phyloP scores from a whole-genome alignment of 108 stramenopile species.

The Pseudonitzschia multiseries region DNA sequence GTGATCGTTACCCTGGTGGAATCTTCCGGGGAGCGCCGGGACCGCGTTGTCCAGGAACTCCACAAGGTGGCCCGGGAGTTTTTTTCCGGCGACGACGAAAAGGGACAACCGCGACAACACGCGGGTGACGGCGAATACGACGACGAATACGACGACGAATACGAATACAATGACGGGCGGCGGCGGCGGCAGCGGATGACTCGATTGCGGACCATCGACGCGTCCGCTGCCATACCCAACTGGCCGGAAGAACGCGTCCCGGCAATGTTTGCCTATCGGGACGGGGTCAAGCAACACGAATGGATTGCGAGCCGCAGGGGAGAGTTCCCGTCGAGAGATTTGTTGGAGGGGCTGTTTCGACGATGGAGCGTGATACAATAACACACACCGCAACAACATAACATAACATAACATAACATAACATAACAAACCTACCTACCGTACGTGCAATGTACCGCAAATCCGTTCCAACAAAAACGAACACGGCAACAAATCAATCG shows the following conservation, averaged over 20 bases:
- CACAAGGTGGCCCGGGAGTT: conserved; percentile 23
- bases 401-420: no score
- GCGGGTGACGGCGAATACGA: conserved; percentile 37
- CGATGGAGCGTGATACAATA: conserved; percentile 2
- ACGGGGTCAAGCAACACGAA: conserved; percentile 84
- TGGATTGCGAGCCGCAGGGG: conserved; percentile 16
- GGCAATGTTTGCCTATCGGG: conserved; percentile 86
- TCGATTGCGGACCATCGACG: conserved; percentile 87
- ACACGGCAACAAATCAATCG: no score
- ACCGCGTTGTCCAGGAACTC: conserved; percentile 24
- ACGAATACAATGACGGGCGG: conserved; percentile 4
- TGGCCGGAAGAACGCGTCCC: conserved; percentile 83
- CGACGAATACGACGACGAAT: conserved; percentile 45
- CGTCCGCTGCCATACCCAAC: conserved; percentile 71
- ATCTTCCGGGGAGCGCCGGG: conserved; percentile 6
- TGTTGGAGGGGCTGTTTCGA: conserved; percentile 5
- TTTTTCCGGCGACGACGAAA: conserved; percentile 1
- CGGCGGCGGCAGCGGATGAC: conserved; percentile 27
- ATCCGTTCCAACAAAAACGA: no score
- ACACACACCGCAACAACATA: neutral
- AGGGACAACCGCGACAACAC: neutral
- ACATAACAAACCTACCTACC: no score
- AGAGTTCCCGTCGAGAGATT: conserved; percentile 11
- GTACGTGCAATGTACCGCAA: no score
- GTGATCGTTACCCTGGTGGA: conserved; percentile 60